phyloP scores from a whole-genome alignment of 495 filamentous ascomycete species.

The Letharia columbiana region DNA sequence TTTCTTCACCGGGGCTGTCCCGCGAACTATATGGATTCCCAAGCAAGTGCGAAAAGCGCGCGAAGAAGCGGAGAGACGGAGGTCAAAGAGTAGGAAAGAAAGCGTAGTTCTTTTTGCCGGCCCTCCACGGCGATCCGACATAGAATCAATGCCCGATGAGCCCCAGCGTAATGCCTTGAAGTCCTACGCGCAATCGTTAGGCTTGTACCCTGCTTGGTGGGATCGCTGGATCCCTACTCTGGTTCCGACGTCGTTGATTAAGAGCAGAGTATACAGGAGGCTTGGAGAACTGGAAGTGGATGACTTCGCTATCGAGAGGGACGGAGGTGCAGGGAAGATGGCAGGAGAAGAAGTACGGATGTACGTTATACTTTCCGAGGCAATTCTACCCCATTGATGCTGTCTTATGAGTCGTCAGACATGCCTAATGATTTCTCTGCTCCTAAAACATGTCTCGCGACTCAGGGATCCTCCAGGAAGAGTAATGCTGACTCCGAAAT shows the following conservation, averaged over 20 bases:
- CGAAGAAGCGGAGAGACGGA: constrained; percentile 38
- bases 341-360: constrained; percentile 41
- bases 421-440: no score
- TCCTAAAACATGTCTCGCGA: no score
- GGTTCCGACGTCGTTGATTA: constrained; percentile 30
- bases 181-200: constrained; percentile 29
- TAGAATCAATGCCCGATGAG: neutral
- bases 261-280: constrained; percentile 35
- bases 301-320: constrained; percentile 47
- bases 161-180: constrained; percentile 26
- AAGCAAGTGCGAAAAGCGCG: constrained; percentile 55
- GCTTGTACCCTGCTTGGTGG: constrained; percentile 41
- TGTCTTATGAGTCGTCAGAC: no score
- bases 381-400: no score
- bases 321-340: constrained; percentile 45
- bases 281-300: constrained; percentile 49
- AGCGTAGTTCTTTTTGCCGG: neutral
- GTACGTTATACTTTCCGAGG: no score
- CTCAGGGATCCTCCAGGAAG: no score
- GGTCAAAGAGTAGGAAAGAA: constrained; percentile 13
- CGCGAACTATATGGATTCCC: constrained; percentile 73
- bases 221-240: constrained; percentile 24
- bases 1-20: constrained; percentile 58
- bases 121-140: neutral
- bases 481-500: no score